These are phyloP conservation scores for Geotrichum candidum DNA, from an alignment of 1,139 yeast species.

Conservation along the genomic window DNA sequence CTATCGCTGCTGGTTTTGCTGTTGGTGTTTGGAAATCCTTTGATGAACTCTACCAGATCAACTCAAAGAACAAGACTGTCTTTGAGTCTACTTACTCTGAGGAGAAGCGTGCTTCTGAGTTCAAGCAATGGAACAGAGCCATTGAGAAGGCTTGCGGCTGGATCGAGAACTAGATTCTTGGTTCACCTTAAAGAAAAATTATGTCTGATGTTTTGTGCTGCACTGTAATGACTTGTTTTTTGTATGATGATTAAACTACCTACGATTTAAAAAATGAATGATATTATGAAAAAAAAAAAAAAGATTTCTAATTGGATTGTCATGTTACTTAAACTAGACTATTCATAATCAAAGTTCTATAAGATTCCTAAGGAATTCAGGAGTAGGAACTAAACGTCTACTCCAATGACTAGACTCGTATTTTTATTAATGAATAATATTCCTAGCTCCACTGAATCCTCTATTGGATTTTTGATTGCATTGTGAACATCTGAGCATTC, in stretches of 20 bases:
- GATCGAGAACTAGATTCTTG: constrained; percentile 37
- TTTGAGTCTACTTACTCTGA: constrained; percentile 59
- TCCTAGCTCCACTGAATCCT: no score
- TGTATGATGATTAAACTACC: background rate
- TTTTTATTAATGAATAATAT: no score
- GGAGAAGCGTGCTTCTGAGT: constrained; percentile 54
- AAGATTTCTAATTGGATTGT: background rate
- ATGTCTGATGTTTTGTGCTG: background rate
- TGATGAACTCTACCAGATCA: constrained; percentile 50
- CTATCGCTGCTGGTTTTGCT: constrained; percentile 89
- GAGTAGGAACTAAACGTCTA: no score
- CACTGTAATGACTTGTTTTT: background rate
- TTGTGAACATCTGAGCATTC: no score
- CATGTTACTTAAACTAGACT: background rate
- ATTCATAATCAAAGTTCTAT: no score
- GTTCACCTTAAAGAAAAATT: background rate
- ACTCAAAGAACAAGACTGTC: constrained; percentile 38
- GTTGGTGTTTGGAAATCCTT: constrained; percentile 71
- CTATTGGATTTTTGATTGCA: no score
- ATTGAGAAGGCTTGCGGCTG: constrained; percentile 73
- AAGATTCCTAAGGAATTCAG: no score
- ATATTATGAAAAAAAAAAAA: background rate
- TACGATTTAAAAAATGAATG: background rate
- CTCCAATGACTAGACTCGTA: no score
- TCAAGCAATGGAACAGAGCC: constrained; percentile 80